phyloP scores from a whole-genome alignment of 345 rosid species.

The Trapa incisa region DNA sequence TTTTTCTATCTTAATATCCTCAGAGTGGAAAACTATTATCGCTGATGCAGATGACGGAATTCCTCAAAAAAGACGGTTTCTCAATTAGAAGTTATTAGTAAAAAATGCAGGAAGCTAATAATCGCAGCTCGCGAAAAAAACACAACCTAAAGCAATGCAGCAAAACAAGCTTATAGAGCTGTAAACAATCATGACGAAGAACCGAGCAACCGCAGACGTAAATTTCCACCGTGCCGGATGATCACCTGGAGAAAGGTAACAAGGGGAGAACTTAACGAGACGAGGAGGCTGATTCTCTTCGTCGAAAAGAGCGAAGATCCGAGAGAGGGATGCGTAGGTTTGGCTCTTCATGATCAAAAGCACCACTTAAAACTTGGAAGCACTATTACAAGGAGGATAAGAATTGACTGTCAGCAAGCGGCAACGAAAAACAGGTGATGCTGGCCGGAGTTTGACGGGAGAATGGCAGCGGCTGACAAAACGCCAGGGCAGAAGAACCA shows the following conservation, averaged over 20 bases:
- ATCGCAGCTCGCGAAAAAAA: too few relatives aligned
- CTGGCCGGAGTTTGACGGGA: too few relatives aligned
- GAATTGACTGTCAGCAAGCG: too few relatives aligned
- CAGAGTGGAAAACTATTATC: neutral
- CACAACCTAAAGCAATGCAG: too few relatives aligned
- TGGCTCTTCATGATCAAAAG: neutral
- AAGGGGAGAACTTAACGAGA: constrained; percentile 4
- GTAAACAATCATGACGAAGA: neutral
- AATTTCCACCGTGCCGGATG: neutral
- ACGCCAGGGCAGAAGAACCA: too few relatives aligned
- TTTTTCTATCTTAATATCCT: neutral
- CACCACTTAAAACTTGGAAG: too few relatives aligned
- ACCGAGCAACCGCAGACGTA: neutral
- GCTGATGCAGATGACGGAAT: neutral
- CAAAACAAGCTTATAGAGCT: too few relatives aligned
- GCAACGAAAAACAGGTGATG: too few relatives aligned
- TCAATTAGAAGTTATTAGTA: too few relatives aligned
- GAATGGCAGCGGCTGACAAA: too few relatives aligned
- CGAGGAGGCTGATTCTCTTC: constrained; percentile 2
- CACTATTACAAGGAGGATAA: too few relatives aligned
- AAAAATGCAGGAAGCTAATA: too few relatives aligned
- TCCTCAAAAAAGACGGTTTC: neutral
- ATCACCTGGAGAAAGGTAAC: neutral
- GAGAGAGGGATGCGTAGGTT: neutral
- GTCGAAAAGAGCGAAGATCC: neutral